Evolutionary conservation across 139 green algal species (phyloP), one percentile per base, ranked within the genome.

Genomic region (Haematococcus sp.): DNA sequence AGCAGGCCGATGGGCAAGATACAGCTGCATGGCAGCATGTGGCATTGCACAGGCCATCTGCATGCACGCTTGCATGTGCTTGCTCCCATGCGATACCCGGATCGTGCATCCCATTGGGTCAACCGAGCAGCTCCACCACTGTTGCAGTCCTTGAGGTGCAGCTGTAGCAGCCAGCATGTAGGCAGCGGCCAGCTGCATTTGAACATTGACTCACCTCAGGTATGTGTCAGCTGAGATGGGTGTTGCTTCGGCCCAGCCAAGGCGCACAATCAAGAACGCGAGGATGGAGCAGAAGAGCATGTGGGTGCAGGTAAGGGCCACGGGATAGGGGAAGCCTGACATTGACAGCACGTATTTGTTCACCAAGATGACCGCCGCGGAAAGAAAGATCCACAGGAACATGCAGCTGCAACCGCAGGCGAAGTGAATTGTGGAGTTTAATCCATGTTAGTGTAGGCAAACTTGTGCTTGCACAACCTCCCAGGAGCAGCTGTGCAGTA

Each of bases 1-100:
- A 95, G 78, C 2, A 90, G 74, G 22, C 92, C 92, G 25, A 98
- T 96, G 4, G 94, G 94, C 7, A 97, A 75, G n/a, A 97, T 92
- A 28, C 80, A 86, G 4, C 81, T 85, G 75, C 52, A 54, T 1
- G 33, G 55, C 66, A n/a, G n/a, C n/a, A n/a, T n/a, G n/a, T n/a
- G n/a, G n/a, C n/a, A n/a, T n/a, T n/a, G n/a, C n/a, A n/a, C n/a
- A n/a, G n/a, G n/a, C n/a, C n/a, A 59, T 63, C 7, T 73, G 66
- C 66, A 61, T 40, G 63, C 63, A 69, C 13, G 32, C 33, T 46
- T 69, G 63, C 63, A 69, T 46, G 59, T 5, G 28, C 54, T 27
- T 49, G 11, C 40, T 49, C 7, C 11, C 40, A 49, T 49, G 40
- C 11, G 40, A 11, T 7, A 7, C 7, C 40, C 7, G 7, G 40